Evolutionary conservation across 148 eudicot genomes (phyloP).

Genomic region (Salicornia ramosissima): DNA sequence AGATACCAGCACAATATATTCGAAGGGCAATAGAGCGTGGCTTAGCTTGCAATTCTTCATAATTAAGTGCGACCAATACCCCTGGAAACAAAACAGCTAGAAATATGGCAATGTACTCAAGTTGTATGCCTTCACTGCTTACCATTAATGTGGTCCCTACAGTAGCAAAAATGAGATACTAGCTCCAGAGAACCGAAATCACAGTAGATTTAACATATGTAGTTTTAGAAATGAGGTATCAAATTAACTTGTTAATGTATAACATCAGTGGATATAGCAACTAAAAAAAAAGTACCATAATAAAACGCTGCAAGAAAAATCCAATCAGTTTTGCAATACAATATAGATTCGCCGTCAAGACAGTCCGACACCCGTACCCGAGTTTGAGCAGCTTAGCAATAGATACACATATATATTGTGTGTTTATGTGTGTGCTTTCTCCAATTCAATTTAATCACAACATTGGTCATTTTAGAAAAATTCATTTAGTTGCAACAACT

Average conservation of each 20-base stretch:
- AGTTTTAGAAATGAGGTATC: background rate
- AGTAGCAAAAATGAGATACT: constrained; percentile 36
- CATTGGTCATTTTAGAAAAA: too few species aligned
- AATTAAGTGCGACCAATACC: constrained; percentile 79
- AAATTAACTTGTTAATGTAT: background rate
- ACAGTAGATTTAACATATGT: background rate
- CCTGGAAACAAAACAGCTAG: constrained; percentile 86
- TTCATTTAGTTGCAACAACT: too few species aligned
- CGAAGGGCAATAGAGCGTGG: constrained; percentile 66
- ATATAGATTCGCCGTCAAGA: too few species aligned
- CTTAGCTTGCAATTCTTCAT: constrained; percentile 53
- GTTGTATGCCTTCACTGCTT: constrained; percentile 86
- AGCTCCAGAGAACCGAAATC: constrained; percentile 11
- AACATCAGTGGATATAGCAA: background rate
- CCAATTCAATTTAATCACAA: too few species aligned
- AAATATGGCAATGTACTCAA: constrained; percentile 81
- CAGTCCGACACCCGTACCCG: too few species aligned
- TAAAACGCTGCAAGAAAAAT: background rate
- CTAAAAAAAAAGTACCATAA: background rate
- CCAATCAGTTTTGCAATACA: background rate
- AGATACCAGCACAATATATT: constrained; percentile 92
- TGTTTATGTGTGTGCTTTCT: too few species aligned
- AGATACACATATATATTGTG: too few species aligned
- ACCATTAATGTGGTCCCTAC: constrained; percentile 35
- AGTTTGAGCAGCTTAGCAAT: too few species aligned